These are phyloP conservation scores for Cadophora malorum DNA, from an alignment of 2,329 filamentous ascomycete species.

Conservation along the genomic window DNA sequence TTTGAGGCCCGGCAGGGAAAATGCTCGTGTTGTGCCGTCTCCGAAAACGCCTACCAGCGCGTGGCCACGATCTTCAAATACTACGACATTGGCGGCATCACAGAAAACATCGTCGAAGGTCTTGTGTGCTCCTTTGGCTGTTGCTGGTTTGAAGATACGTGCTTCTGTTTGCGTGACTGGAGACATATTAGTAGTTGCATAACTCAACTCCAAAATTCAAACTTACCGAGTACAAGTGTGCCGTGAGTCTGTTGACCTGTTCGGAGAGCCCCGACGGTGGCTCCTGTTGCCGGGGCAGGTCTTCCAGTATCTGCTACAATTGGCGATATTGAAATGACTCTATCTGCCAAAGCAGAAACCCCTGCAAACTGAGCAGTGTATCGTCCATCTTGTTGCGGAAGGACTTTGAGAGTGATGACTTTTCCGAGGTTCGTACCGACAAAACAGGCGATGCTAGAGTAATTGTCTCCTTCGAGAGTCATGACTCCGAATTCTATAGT, in stretches of 20 bases:
- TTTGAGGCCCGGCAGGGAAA: conserved; percentile 84
- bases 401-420: conserved; percentile 86
- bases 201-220: neutral
- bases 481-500: conserved; percentile 90
- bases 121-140: conserved; percentile 88
- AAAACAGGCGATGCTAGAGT: conserved; percentile 92
- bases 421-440: conserved; percentile 87
- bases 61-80: conserved; percentile 75
- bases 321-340: conserved; percentile 77
- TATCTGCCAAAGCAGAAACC: conserved; percentile 68
- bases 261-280: conserved; percentile 76
- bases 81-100: conserved; percentile 78
- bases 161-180: conserved; percentile 70
- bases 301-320: conserved; percentile 80
- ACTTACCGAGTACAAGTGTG: conserved; percentile 74
- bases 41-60: conserved; percentile 86
- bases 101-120: conserved; percentile 84
- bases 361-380: conserved; percentile 79
- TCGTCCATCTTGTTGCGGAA: conserved; percentile 72
- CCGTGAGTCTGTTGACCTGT: conserved; percentile 80
- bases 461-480: conserved; percentile 91
- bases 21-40: conserved; percentile 80
- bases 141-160: conserved; percentile 87
- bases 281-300: conserved; percentile 76
- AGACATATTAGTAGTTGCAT: conserved; percentile 28